These are phyloP conservation scores for Aspergillus unguis DNA, from an alignment of 2,329 filamentous ascomycete genomes.

Conservation along the genomic window DNA sequence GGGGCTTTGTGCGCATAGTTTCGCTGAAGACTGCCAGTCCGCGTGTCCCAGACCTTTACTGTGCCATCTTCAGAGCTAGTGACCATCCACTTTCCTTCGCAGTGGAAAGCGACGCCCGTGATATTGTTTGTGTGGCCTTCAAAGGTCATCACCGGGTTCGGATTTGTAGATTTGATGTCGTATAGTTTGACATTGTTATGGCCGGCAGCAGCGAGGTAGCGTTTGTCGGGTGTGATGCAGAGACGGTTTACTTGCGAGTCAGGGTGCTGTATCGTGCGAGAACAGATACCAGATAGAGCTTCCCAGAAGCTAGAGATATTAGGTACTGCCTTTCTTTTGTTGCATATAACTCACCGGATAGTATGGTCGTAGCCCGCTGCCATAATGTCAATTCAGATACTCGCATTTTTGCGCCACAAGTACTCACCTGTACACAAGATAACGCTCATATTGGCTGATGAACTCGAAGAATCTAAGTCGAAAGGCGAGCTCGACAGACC, in stretches of 20 bases:
- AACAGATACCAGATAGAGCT: constrained; percentile 94
- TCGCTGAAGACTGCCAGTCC: constrained; percentile 79
- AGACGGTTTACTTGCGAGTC: constrained; percentile 98
- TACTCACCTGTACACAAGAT: constrained; percentile 63
- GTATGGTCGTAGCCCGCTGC: constrained; percentile 72
- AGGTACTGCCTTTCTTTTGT: background rate
- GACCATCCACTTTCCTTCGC: constrained; percentile 99
- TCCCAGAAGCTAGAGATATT: constrained; percentile 78
- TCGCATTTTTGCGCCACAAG: background rate
- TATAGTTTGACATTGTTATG: constrained; percentile 93
- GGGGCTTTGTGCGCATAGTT: constrained; percentile 88
- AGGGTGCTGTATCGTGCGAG: constrained; percentile 93
- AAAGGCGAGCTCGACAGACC: constrained; percentile 5
- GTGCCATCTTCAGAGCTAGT: constrained; percentile 95
- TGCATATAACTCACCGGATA: constrained; percentile 56
- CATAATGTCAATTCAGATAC: constrained; percentile 12
- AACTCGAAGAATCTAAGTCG: constrained; percentile 1
- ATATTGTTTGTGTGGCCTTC: constrained; percentile 95
- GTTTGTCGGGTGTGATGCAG: constrained; percentile 97
- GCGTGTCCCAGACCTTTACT: constrained; percentile 95
- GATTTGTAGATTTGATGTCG: constrained; percentile 98
- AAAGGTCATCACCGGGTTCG: constrained; percentile 86
- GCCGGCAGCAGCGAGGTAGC: constrained; percentile 79
- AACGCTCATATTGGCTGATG: constrained; percentile 54
- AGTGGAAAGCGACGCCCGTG: constrained; percentile 95